Conservation (phyloP, 768 basidiomycete genomes). For the Candolleomyces efflorescens region DNA sequence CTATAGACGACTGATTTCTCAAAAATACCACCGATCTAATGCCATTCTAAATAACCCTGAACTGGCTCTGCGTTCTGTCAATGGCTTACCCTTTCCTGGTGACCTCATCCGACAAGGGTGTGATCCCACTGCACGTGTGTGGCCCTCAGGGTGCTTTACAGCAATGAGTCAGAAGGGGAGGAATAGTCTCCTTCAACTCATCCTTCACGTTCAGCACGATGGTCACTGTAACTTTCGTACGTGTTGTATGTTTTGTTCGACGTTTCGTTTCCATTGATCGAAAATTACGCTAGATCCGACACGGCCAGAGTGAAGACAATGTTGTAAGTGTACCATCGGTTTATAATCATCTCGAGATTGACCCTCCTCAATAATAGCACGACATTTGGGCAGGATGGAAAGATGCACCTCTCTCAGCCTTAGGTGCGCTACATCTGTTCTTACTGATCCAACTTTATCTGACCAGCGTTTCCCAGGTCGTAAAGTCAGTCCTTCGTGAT, state of each 20-base stretch:
- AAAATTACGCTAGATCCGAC: slow-evolving; percentile 44
- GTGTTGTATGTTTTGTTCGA: background rate
- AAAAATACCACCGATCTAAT: no score
- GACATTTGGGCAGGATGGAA: slow-evolving; percentile 73
- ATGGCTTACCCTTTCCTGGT: no score
- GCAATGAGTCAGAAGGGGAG: background rate
- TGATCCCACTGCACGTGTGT: no score
- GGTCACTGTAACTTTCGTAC: slow-evolving; percentile 21
- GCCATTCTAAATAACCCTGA: no score
- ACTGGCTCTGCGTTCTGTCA: no score
- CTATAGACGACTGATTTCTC: no score
- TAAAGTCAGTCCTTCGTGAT: slow-evolving; percentile 13
- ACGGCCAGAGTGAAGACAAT: slow-evolving; percentile 72
- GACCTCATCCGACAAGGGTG: no score
- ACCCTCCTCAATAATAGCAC: slow-evolving; percentile 25
- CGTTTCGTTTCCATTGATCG: no score
- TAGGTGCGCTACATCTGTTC: slow-evolving; percentile 38
- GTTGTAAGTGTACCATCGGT: slow-evolving; percentile 32
- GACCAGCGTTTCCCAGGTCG: background rate
- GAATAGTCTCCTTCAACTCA: background rate
- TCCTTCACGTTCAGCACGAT: background rate
- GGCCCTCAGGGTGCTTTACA: background rate
- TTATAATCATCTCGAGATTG: background rate
- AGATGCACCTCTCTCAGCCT: slow-evolving; percentile 68
- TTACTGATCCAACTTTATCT: background rate